Evolutionary conservation across 1,139 yeast genomes (phyloP).

Genomic region (Yamadazyma sp.): DNA sequence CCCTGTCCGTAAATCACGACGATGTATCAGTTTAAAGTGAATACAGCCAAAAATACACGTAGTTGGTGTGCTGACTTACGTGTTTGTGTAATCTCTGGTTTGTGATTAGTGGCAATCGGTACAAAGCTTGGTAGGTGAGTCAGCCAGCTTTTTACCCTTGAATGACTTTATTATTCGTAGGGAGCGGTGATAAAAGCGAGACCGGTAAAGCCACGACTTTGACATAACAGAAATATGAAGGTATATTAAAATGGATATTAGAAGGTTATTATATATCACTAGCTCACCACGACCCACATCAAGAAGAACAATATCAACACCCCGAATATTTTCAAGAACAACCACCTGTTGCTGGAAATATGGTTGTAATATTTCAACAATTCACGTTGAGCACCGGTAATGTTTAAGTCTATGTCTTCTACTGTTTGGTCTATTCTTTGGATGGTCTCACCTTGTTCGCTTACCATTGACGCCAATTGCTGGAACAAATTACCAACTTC

Average conservation of each 20-base stretch:
- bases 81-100: background rate
- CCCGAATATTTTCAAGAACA: conserved; percentile 87
- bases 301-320: conserved; percentile 75
- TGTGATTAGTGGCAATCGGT: background rate
- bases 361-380: conserved; percentile 85
- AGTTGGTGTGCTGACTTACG: background rate
- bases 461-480: conserved; percentile 95
- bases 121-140: background rate
- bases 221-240: background rate
- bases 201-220: background rate
- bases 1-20: too few species aligned
- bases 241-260: too few species aligned
- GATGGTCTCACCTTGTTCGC: conserved; percentile 94
- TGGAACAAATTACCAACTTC: conserved; percentile 95
- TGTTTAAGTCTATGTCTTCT: conserved; percentile 86
- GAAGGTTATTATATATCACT: too few species aligned
- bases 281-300: conserved; percentile 77
- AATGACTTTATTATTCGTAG: conserved; percentile 1
- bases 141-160: conserved; percentile 1
- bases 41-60: too few species aligned
- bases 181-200: background rate
- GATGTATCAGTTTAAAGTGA: too few species aligned
- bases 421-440: conserved; percentile 95
- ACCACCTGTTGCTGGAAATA: conserved; percentile 89
- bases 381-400: conserved; percentile 92